Conservation (phyloP, 768 basidiomycete species). For the Mycena galericulata region DNA sequence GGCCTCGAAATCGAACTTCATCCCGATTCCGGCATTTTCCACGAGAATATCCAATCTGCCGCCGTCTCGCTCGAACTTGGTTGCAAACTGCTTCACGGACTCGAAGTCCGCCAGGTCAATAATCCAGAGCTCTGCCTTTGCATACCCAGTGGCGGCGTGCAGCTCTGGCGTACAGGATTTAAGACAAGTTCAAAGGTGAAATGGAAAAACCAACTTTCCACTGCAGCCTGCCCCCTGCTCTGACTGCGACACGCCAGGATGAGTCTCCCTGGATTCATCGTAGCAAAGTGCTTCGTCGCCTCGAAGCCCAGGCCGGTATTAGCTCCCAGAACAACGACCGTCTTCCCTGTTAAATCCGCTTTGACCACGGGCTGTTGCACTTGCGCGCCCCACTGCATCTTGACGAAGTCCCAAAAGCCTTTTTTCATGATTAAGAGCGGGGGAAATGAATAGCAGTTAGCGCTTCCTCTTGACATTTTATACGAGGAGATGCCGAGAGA, state of each 20-base stretch:
- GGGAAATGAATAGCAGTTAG: no score
- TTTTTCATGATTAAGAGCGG: no score
- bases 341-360: slow-evolving; percentile 31
- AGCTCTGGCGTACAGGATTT: background rate
- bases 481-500: no score
- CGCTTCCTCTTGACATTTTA: no score
- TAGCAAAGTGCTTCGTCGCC: slow-evolving; percentile 42
- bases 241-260: slow-evolving; percentile 47
- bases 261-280: slow-evolving; percentile 44
- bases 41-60: slow-evolving; percentile 42
- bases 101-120: slow-evolving; percentile 47
- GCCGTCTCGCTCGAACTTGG: slow-evolving; percentile 34
- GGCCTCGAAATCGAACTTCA: slow-evolving; percentile 25
- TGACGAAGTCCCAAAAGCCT: no score
- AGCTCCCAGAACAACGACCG: slow-evolving; percentile 24
- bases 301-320: slow-evolving; percentile 32
- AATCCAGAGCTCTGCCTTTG: slow-evolving; percentile 36
- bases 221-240: background rate
- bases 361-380: slow-evolving; percentile 33
- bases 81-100: slow-evolving; percentile 45
- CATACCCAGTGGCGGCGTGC: slow-evolving; percentile 4
- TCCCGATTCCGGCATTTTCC: slow-evolving; percentile 40
- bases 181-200: background rate
- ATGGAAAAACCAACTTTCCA: background rate
- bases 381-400: no score